Evolutionary conservation across 768 basidiomycete species (phyloP).

Genomic region (Termitomyces sp.): DNA sequence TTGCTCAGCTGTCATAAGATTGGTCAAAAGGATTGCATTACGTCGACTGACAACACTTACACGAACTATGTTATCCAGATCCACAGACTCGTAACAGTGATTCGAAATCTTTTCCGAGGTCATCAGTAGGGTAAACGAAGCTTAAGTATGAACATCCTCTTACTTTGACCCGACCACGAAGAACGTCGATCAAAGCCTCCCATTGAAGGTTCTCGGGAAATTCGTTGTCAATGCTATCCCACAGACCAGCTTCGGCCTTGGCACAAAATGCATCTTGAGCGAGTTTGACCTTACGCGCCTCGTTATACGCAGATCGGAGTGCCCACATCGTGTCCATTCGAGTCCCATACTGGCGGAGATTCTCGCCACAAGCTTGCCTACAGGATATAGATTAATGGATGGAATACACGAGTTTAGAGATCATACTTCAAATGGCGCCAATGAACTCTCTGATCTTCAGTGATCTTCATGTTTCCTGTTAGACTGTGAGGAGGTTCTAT

Average conservation of each 20-base stretch:
- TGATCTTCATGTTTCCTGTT: slow-evolving; percentile 30
- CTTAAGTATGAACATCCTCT: neutral
- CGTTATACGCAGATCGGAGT: slow-evolving; percentile 73
- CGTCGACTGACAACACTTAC: slow-evolving; percentile 29
- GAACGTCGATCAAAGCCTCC: slow-evolving; percentile 77
- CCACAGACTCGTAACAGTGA: slow-evolving; percentile 72
- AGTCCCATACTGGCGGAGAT: slow-evolving; percentile 39
- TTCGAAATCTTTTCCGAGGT: slow-evolving; percentile 41
- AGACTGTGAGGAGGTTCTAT: slow-evolving; percentile 77
- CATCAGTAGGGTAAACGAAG: neutral
- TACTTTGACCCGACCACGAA: slow-evolving; percentile 84
- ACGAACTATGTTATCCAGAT: slow-evolving; percentile 64
- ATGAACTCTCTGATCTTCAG: slow-evolving; percentile 38
- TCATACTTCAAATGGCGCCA: slow-evolving; percentile 83
- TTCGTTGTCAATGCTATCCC: slow-evolving; percentile 27
- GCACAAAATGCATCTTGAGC: slow-evolving; percentile 71
- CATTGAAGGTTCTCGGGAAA: slow-evolving; percentile 75
- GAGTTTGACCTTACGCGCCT: slow-evolving; percentile 63
- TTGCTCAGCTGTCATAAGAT: slow-evolving; percentile 58
- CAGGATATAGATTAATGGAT: slow-evolving; percentile 3
- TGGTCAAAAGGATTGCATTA: neutral
- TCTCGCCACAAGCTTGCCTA: slow-evolving; percentile 63
- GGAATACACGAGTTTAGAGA: neutral
- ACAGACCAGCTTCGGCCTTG: slow-evolving; percentile 47
- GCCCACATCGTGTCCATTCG: slow-evolving; percentile 82